Evolutionary conservation across 2,329 filamentous ascomycete species (phyloP).

Genomic region (Trichoderma breve): DNA sequence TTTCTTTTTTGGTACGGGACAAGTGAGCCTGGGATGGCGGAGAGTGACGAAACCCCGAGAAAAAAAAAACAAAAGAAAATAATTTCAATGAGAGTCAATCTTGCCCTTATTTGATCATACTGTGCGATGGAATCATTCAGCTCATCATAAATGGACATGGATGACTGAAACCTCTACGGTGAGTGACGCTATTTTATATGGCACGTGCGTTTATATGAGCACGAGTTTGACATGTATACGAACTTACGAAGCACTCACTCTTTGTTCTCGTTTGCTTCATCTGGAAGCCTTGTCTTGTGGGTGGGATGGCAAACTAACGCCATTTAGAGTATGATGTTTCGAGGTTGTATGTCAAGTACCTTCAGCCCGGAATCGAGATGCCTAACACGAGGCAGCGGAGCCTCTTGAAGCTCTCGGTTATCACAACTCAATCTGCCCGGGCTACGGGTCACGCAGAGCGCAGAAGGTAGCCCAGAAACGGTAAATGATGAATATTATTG

Average conservation of each 20-base stretch:
- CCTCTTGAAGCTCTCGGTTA: neutral
- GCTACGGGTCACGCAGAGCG: constrained; percentile 5
- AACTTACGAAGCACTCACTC: neutral
- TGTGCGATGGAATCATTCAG: neutral
- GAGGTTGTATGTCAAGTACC: neutral
- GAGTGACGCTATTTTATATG: neutral
- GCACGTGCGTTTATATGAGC: neutral
- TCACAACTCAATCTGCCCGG: neutral
- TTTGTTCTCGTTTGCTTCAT: neutral
- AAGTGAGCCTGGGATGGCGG: neutral
- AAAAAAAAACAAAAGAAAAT: neutral
- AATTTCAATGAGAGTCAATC: neutral
- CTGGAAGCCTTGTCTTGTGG: neutral
- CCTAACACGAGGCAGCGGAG: neutral
- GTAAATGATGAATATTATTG: too few species aligned
- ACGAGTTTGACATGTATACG: neutral
- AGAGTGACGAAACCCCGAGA: neutral
- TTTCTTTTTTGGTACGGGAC: neutral
- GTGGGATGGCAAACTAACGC: neutral
- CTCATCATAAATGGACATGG: neutral
- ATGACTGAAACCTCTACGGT: neutral
- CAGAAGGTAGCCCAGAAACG: neutral
- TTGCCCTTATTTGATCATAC: neutral
- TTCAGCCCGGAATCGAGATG: neutral
- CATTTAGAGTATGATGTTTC: neutral